These are phyloP conservation scores for Chaetoscypha palmicola DNA, from an alignment of 2,329 filamentous ascomycete species.

Conservation along the genomic window DNA sequence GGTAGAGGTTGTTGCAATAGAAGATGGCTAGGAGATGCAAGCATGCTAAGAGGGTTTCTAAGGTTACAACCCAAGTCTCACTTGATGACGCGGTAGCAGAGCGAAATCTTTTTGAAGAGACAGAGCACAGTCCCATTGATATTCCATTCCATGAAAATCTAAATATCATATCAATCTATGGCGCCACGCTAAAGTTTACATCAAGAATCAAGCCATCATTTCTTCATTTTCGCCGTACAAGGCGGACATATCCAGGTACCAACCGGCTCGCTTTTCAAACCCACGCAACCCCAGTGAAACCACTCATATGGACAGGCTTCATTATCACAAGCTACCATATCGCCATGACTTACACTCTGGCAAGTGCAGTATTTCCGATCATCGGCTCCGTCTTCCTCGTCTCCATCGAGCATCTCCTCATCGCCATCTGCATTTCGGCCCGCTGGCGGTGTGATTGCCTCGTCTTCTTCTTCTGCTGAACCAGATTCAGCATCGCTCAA, in stretches of 20 bases:
- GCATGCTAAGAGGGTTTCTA: no score
- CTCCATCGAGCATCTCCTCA: conserved; percentile 45
- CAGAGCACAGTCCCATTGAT: no score
- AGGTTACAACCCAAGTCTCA: no score
- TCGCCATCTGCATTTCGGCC: conserved; percentile 48
- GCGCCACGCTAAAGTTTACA: conserved; percentile 7
- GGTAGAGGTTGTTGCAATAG: no score
- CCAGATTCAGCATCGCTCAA: conserved; percentile 55
- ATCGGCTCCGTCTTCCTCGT: conserved; percentile 68
- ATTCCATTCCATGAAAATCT: no score
- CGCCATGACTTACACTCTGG: conserved; percentile 75
- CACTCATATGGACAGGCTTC: conserved; percentile 74
- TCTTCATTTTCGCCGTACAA: conserved; percentile 41
- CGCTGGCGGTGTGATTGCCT: conserved; percentile 30
- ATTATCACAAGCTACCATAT: conserved; percentile 88
- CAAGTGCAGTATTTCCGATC: conserved; percentile 75
- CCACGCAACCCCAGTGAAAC: conserved; percentile 78
- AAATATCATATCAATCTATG: not conserved
- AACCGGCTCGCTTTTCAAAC: conserved; percentile 59
- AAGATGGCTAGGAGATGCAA: no score
- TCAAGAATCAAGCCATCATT: conserved; percentile 4
- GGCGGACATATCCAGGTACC: conserved; percentile 62
- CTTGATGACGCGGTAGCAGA: no score
- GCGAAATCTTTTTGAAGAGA: no score
- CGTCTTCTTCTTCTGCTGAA: conserved; percentile 46